phyloP scores from a whole-genome alignment of 2,329 filamentous ascomycete genomes.

The Atkinsonella texensis region DNA sequence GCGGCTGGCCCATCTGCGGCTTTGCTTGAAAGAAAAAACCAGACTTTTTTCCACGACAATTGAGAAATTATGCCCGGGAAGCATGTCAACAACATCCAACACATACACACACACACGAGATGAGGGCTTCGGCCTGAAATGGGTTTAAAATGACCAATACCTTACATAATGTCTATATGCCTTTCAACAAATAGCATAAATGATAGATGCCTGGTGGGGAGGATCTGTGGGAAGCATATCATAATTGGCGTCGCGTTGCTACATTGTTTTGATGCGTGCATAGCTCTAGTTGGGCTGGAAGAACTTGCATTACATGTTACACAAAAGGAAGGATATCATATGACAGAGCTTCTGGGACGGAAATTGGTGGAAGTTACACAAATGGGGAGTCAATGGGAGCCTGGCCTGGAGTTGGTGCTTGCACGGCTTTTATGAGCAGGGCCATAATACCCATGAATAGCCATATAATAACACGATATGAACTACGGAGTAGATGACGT shows the following conservation, averaged over 20 bases:
- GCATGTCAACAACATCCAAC: not conserved
- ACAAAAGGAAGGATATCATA: slow-evolving; percentile 4
- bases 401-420: slow-evolving; percentile 4
- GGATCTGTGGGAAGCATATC: slow-evolving; percentile 22
- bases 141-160: not conserved
- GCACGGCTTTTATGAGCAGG: slow-evolving; percentile 9
- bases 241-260: slow-evolving; percentile 25
- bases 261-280: slow-evolving; percentile 14
- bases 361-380: not conserved
- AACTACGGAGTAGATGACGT: not conserved
- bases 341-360: not conserved
- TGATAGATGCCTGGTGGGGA: slow-evolving; percentile 17
- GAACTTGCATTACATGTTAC: slow-evolving; percentile 17
- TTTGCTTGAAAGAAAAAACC: slow-evolving; percentile 24
- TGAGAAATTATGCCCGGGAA: slow-evolving; percentile 10
- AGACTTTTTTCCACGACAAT: slow-evolving; percentile 40
- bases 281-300: slow-evolving; percentile 6
- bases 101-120: not conserved
- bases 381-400: not conserved
- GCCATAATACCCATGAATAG: slow-evolving; percentile 7
- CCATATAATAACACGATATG: slow-evolving; percentile 9
- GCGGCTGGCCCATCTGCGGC: slow-evolving; percentile 36
- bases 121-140: not conserved
- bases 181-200: slow-evolving; percentile 5
- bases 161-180: slow-evolving; percentile 4